Evolutionary conservation across 2,329 filamentous ascomycete species (phyloP).

Genomic region (Phyllosticta citrichinensis): DNA sequence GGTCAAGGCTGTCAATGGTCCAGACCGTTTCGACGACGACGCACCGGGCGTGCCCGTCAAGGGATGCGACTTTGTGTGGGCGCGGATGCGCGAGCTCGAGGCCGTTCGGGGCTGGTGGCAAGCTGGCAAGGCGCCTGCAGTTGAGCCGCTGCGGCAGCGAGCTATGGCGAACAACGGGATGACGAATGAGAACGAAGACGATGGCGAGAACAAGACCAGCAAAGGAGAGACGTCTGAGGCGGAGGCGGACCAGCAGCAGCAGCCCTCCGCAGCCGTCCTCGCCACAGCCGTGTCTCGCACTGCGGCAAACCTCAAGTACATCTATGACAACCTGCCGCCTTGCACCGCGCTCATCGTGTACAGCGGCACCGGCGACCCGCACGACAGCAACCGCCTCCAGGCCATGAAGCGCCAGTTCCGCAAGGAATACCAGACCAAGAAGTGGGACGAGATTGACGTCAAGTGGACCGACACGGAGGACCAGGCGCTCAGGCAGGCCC

Average conservation of each 20-base stretch:
- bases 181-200: background rate
- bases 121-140: conserved; percentile 33
- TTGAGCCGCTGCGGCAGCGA: conserved; percentile 17
- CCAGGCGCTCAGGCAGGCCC: conserved; percentile 47
- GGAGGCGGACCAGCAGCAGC: background rate
- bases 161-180: background rate
- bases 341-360: conserved; percentile 55
- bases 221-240: background rate
- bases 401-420: conserved; percentile 45
- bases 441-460: conserved; percentile 53
- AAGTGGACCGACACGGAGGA: conserved; percentile 57
- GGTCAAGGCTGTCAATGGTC: conserved; percentile 18
- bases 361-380: conserved; percentile 53
- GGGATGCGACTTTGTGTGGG: conserved; percentile 55
- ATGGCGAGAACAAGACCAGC: background rate
- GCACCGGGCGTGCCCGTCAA: conserved; percentile 32
- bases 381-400: conserved; percentile 46
- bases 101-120: conserved; percentile 51
- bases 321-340: conserved; percentile 47
- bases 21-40: background rate
- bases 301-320: conserved; percentile 38
- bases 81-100: conserved; percentile 51
- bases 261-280: conserved; percentile 23
- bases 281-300: conserved; percentile 40
- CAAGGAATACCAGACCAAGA: conserved; percentile 48